Percentiles rank a stretch among this genome's conserved stretches.
Evolutionary conservation across 148 eudicot genomes (phyloP).

Genomic region (Polygonum aviculare): DNA sequence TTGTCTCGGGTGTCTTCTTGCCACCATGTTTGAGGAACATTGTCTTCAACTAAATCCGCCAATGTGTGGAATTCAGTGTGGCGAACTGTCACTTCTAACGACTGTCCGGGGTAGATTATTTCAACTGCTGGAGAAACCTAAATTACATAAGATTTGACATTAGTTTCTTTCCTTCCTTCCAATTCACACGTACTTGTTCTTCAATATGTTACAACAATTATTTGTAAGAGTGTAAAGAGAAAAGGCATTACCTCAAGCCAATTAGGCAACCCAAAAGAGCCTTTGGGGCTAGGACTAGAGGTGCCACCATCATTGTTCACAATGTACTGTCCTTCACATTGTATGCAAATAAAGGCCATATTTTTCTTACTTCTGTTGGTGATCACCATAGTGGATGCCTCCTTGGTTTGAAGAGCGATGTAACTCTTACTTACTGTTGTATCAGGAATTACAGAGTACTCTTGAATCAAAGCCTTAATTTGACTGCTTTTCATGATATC

Average conservation of each 20-base stretch:
- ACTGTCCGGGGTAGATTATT: conserved; percentile 54
- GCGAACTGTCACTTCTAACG: conserved; percentile 49
- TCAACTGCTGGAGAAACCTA: conserved; percentile 84
- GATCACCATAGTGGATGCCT: conserved; percentile 39
- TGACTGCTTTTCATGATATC: conserved; percentile 41
- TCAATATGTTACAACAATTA: not conserved
- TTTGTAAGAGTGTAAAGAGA: not conserved
- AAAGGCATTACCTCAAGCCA: conserved; percentile 74
- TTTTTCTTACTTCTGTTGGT: conserved; percentile 53
- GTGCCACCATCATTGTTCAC: conserved; percentile 37
- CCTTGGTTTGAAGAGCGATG: conserved; percentile 69
- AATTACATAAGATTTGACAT: not conserved
- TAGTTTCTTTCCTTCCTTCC: not conserved
- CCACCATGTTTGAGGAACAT: conserved; percentile 76
- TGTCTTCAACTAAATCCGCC: conserved; percentile 59
- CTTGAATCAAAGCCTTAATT: conserved; percentile 36
- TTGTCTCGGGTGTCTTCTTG: conserved; percentile 78
- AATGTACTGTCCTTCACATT: conserved; percentile 60
- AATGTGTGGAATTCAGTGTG: conserved; percentile 55
- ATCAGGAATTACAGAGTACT: conserved; percentile 53
- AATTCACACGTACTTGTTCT: not conserved
- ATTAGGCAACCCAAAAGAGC: conserved; percentile 72
- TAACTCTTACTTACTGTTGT: conserved; percentile 40
- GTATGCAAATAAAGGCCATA: conserved; percentile 35
- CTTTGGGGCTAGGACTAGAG: conserved; percentile 51